A percentile compares a stretch with the other conserved stretches of the same genome.
Conservation (phyloP, 495 filamentous ascomycete genomes). For the Neurospora tetrasperma region DNA sequence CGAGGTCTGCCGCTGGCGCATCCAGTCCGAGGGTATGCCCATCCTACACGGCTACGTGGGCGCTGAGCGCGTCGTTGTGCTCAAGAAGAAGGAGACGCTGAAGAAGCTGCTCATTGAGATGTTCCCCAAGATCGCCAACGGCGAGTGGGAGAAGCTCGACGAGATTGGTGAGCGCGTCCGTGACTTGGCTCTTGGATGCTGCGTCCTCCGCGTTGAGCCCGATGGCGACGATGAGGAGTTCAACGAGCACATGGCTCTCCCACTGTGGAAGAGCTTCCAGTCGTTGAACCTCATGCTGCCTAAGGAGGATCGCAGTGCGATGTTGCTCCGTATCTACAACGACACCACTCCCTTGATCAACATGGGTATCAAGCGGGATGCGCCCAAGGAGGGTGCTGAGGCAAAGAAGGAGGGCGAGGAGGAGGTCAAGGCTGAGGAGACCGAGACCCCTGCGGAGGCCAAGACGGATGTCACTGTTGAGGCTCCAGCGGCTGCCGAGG, state of each 20-base stretch:
- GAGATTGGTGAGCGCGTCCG: slow-evolving; percentile 82
- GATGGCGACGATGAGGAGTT: slow-evolving; percentile 60
- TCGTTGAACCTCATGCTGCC: slow-evolving; percentile 92
- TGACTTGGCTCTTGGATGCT: slow-evolving; percentile 81
- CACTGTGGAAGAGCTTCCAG: slow-evolving; percentile 81
- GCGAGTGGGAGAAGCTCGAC: slow-evolving; percentile 60
- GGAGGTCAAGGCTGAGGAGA: slow-evolving; percentile 2
- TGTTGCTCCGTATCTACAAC: slow-evolving; percentile 85
- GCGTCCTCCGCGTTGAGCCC: slow-evolving; percentile 72
- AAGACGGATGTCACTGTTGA: not conserved
- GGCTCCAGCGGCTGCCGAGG: not conserved
- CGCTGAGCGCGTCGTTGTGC: slow-evolving; percentile 57
- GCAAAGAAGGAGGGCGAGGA: slow-evolving; percentile 16
- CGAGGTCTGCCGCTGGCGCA: slow-evolving; percentile 82
- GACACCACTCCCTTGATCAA: slow-evolving; percentile 66
- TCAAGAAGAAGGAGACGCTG: slow-evolving; percentile 67
- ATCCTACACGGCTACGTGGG: slow-evolving; percentile 86
- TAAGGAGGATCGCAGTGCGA: slow-evolving; percentile 88
- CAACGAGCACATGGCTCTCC: slow-evolving; percentile 71
- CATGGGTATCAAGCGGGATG: slow-evolving; percentile 36
- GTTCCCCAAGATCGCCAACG: slow-evolving; percentile 71
- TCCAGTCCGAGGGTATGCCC: slow-evolving; percentile 85
- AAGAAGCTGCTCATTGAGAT: slow-evolving; percentile 77
- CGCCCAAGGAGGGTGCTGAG: slow-evolving; percentile 14
- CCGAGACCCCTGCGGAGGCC: slow-evolving; percentile 2